A percentile compares a stretch with the other conserved stretches of the same genome.
phyloP scores from a whole-genome alignment of 129 eudicot genomes.

The Pulicaria dysenterica region DNA sequence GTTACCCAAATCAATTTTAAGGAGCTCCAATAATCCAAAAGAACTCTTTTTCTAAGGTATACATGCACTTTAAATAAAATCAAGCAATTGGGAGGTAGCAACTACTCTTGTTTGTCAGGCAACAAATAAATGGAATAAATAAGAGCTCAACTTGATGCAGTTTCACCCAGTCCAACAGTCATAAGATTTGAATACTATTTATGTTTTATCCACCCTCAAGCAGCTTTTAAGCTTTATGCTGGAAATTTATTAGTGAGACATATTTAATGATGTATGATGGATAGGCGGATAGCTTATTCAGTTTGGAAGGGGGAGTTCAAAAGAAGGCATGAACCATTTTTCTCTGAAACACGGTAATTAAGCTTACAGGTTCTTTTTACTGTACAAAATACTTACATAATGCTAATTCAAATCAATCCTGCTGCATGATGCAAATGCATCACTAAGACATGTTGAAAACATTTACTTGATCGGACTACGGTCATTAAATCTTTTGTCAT shows the following conservation, averaged over 20 bases:
- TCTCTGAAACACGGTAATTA: background rate
- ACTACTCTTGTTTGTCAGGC: background rate
- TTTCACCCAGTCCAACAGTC: background rate
- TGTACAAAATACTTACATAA: background rate
- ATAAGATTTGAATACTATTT: background rate
- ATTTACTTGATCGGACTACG: background rate
- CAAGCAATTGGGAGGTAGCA: background rate
- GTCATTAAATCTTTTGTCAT: background rate
- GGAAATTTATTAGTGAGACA: background rate
- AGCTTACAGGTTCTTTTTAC: background rate
- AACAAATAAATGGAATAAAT: background rate
- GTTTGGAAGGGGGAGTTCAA: background rate
- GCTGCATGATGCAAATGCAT: background rate
- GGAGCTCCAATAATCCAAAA: no score
- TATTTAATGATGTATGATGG: background rate
- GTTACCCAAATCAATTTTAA: no score
- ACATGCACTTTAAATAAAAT: background rate
- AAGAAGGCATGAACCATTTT: background rate
- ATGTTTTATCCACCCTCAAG: background rate
- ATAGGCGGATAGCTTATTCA: constrained; percentile 1
- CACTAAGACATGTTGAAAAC: background rate
- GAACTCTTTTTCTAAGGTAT: no score
- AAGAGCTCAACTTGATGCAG: background rate
- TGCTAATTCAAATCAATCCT: background rate
- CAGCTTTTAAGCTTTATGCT: background rate